Evolutionary conservation across 805 yeast species (phyloP), one percentile per base, ranked within the genome.

Genomic region (Yarrowia sp.): DNA sequence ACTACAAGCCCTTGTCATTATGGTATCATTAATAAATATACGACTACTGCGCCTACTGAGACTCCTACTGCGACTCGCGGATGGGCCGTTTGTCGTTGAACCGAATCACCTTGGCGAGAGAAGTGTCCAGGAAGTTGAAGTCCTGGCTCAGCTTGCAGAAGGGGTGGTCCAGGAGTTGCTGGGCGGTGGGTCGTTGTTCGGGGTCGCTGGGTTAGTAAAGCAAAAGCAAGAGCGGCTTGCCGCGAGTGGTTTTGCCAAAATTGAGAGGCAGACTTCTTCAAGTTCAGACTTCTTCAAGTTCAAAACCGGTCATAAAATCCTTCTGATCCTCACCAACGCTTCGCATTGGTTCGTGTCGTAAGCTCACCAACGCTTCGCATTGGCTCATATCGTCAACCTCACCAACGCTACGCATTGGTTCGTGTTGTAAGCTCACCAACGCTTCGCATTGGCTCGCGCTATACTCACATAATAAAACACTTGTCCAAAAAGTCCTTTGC

Each of bases 111-210:
- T 81, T 78, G 0, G 89, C 87, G 64, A 89, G 77, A 70, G 81
- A 79, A 0, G 93, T 88, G 15, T 81, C 76, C 20, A 77, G 74
- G 72, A 89, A 89, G 36, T 78, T 76, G 74, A 87, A 89, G 4
- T 72, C 66, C 0, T 76, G 70, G 58, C 80, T 80, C 0, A 76
- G 77, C 14, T 67, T 70, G 74, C 86, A 81, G 73, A 89, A 87
- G 19, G 80, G 79, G 75, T 90, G 87, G 4, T 79, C 71, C 55
- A 87, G 75, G 19, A 93, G 77, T 55, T 84, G 82, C 55, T 80
- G 82, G 0, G 98, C 98, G 0, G 98, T 94, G 0, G 98, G 99
- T 73, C 99, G 82, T 71, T 82, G 77, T n/a, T 86, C 88, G 0
- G 99, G 93, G 73, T 94, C 90, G 33, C 72, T 74, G 17, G 68